Evolutionary conservation across 73 alveolate species (phyloP).

Genomic region (Effrenium voratum): DNA sequence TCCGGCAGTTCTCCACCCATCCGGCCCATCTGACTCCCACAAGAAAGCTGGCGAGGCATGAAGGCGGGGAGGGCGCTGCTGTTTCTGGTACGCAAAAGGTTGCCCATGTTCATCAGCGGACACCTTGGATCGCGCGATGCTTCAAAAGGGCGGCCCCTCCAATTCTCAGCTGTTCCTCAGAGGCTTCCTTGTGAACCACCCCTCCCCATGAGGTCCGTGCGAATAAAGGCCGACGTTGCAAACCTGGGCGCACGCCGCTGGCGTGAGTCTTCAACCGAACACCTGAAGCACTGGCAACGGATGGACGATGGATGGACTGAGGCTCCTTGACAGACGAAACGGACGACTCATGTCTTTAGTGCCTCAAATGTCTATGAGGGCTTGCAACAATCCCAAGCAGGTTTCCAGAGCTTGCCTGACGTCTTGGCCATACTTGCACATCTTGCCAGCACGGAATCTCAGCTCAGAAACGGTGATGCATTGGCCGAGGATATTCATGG

Average conservation of each 20-base stretch:
- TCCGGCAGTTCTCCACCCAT: too few species aligned
- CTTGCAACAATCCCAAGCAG: too few species aligned
- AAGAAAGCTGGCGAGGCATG: not conserved
- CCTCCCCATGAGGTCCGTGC: not conserved
- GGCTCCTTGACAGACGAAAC: too few species aligned
- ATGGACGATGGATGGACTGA: too few species aligned
- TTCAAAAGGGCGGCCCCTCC: not conserved
- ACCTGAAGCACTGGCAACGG: too few species aligned
- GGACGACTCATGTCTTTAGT: too few species aligned
- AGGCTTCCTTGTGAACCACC: not conserved
- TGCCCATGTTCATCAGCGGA: conserved; percentile 78
- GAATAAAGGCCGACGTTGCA: conserved; percentile 52
- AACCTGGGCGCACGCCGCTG: too few species aligned
- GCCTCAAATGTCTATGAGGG: too few species aligned
- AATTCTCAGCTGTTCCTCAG: not conserved
- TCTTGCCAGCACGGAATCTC: not conserved
- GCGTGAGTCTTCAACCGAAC: too few species aligned
- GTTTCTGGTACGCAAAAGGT: conserved; percentile 63
- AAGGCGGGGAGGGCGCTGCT: conserved; percentile 76
- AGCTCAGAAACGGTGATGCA: conserved; percentile 47
- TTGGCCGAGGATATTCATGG: conserved; percentile 75
- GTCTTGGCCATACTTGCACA: too few species aligned
- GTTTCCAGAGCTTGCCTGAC: not conserved
- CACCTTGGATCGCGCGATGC: not conserved
- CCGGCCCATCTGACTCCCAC: not conserved